phyloP scores from a whole-genome alignment of 495 filamentous ascomycete genomes.

The Hyaloscypha variabilis region DNA sequence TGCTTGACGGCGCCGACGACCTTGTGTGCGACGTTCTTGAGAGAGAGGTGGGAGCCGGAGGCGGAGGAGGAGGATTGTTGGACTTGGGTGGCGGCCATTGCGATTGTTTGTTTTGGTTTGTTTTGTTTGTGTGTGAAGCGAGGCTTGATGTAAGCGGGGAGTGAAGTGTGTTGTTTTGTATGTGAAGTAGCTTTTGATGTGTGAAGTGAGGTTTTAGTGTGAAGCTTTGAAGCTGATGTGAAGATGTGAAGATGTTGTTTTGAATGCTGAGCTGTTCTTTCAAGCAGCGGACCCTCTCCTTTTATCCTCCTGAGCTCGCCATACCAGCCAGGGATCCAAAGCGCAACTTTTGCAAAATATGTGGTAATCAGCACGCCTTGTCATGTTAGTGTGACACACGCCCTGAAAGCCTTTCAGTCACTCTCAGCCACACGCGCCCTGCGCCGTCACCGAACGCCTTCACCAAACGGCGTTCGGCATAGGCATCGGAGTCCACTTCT shows the following conservation, averaged over 20 bases:
- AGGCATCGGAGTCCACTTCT: neutral
- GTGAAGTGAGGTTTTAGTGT: neutral
- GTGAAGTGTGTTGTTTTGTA: neutral
- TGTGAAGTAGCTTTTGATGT: neutral
- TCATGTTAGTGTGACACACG: neutral
- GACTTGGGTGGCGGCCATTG: conserved; percentile 2
- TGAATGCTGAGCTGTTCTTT: neutral
- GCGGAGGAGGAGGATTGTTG: neutral
- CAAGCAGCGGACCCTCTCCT: neutral
- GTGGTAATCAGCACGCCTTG: neutral
- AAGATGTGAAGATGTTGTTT: too few species aligned
- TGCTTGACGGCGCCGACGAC: conserved; percentile 1
- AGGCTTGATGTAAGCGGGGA: neutral
- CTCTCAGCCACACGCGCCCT: neutral
- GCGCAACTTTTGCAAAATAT: neutral
- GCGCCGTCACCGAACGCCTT: too few species aligned
- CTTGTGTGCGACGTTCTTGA: conserved; percentile 1
- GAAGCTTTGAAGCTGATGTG: neutral
- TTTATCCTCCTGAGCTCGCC: neutral
- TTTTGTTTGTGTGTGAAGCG: neutral
- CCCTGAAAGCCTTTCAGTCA: neutral
- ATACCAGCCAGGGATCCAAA: neutral
- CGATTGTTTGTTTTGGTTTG: neutral
- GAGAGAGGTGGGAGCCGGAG: neutral
- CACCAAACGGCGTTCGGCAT: neutral